phyloP scores from a whole-genome alignment of 176 grass and related monocot genomes.

The Aegilops longissima region DNA sequence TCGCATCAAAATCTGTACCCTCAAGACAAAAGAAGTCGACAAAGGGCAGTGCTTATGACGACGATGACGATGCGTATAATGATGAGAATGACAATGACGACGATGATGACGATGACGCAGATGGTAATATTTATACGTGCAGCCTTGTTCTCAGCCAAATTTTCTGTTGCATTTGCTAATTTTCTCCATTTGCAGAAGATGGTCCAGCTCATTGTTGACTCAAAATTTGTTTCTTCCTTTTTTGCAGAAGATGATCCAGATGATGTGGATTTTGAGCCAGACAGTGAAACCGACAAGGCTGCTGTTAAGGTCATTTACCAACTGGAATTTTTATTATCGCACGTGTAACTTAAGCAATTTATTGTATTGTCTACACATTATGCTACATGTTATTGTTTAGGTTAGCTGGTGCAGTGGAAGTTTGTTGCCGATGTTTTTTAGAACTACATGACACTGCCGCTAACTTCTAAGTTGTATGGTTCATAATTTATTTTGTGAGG shows the following conservation, averaged over 20 bases:
- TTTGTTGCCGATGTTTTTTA: neutral
- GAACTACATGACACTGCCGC: neutral
- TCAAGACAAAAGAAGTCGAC: constrained; percentile 54
- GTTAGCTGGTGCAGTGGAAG: constrained; percentile 20
- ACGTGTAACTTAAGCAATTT: constrained; percentile 18
- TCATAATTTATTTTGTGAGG: neutral
- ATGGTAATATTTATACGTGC: constrained; percentile 63
- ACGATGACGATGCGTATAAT: constrained; percentile 44
- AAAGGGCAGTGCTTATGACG: constrained; percentile 57
- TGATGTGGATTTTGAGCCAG: constrained; percentile 98
- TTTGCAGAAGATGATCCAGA: constrained; percentile 94
- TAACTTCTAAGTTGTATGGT: neutral
- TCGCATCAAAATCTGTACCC: constrained; percentile 45
- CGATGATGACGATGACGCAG: constrained; percentile 45
- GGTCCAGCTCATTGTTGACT: constrained; percentile 8
- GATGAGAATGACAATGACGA: constrained; percentile 59
- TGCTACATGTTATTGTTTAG: constrained; percentile 24
- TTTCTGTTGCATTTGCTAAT: neutral
- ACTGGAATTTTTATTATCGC: neutral
- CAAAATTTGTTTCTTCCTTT: constrained; percentile 30
- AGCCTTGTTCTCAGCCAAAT: constrained; percentile 7
- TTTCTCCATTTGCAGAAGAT: constrained; percentile 17
- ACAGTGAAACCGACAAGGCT: constrained; percentile 78
- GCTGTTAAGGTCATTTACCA: constrained; percentile 61
- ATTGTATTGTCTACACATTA: constrained; percentile 28